Base-by-base conservation (phyloP, 106 monocot genomes). In the Dendrobium nobile region DNA sequence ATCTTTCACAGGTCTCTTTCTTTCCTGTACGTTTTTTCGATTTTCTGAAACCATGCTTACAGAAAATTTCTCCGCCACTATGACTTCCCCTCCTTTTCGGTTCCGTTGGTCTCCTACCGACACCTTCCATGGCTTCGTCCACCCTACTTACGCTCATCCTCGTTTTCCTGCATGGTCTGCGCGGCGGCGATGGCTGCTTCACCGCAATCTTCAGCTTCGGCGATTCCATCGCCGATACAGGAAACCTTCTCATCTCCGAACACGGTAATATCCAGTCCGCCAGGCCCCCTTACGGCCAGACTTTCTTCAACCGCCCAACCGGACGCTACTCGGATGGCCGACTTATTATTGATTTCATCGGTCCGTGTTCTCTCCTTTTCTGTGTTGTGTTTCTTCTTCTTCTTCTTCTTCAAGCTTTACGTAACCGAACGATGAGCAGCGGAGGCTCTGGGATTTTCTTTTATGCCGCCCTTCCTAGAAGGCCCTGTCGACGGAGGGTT, bases 201-300 rank as follows among this genome's bases (percentile, higher is more conserved):
- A 48, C 42, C 31, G 78, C 88, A 54, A 86, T 92, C 43, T 86
- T 87, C 77, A 87, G 82, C 86, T 90, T 90, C 73, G 90, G 92
- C 10, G 92, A 93, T 78, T 93, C 92, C 2, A 70, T 88, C 17
- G 75, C 81, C 11, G 90, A 92, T 79, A 83, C 84, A 28, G 92
- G 88, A 1, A 92, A 92, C 80, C 18, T 54, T 0, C 55, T 84
- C 24, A 37, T 18, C 48, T 68, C 65, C 77, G 19, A 11, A n/a
- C 6, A 67, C 51, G 27, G 9, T 37, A 1, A 20, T 20, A 8
- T 4, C 7, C 22, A 48, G 2, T 11, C 51, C 67, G 54, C 11
- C 41, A 6, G 13, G 3, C 70, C 28, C 16, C 93, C 90, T 7
- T 88, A 84, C 54, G 93, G 93, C 44, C 54, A 79, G 81, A 88